phyloP scores from a whole-genome alignment of 139 green algal species.

The Trebouxia sp. region DNA sequence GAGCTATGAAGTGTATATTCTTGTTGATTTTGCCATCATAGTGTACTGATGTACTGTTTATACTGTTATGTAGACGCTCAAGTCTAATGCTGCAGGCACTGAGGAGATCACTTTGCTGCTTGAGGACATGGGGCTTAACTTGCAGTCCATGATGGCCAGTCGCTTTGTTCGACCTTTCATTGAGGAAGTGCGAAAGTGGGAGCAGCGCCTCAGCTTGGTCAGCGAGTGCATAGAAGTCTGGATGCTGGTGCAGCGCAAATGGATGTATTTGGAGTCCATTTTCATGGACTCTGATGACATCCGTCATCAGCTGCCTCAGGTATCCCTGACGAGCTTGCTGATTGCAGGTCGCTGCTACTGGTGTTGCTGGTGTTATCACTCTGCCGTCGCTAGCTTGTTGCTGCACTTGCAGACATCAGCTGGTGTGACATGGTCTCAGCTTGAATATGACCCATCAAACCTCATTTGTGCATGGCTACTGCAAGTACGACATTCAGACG shows the following conservation, averaged over 20 bases:
- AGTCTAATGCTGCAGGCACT: slow-evolving; percentile 61
- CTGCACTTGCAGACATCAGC: not conserved
- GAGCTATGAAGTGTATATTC: no score
- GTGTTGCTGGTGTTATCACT: no score
- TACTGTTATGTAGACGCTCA: no score
- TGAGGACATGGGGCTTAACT: slow-evolving; percentile 85
- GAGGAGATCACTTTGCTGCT: slow-evolving; percentile 82
- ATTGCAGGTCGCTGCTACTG: no score
- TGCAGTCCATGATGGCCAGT: slow-evolving; percentile 87
- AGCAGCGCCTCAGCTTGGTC: slow-evolving; percentile 79
- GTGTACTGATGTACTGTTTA: no score
- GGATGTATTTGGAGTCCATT: slow-evolving; percentile 90
- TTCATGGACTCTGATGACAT: slow-evolving; percentile 84
- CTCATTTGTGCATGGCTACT: no score
- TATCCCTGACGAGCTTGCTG: no score
- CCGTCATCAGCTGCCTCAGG: slow-evolving; percentile 74
- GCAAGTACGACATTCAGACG: no score
- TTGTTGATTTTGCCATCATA: no score
- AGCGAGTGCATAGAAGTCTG: slow-evolving; percentile 81
- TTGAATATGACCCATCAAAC: no score
- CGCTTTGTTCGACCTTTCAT: slow-evolving; percentile 81
- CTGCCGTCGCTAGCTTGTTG: not conserved
- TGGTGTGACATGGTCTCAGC: no score
- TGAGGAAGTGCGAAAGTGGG: slow-evolving; percentile 76
- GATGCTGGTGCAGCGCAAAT: slow-evolving; percentile 81